Evolutionary conservation across 75 land plant species (phyloP).

Genomic region (Selaginella moellendorffii): DNA sequence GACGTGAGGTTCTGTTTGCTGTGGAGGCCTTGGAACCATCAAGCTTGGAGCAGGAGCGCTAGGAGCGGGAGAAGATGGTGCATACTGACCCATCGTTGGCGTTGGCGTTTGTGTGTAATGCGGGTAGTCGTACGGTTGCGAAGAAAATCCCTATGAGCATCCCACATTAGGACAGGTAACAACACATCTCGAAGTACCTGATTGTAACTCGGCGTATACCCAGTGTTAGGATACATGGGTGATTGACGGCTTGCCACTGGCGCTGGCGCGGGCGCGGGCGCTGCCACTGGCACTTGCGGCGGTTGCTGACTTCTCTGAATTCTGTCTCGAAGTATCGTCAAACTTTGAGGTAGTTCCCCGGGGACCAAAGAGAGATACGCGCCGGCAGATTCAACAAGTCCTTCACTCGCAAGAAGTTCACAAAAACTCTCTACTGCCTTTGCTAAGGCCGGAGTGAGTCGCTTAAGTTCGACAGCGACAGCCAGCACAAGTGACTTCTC

Average conservation of each 20-base stretch:
- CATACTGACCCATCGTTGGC: too few species aligned
- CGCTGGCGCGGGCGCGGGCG: too few species aligned
- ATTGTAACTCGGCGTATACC: too few species aligned
- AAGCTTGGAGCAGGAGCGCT: background rate
- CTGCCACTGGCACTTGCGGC: background rate
- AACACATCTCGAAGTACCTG: background rate
- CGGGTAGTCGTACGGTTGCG: background rate
- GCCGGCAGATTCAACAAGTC: conserved; percentile 62
- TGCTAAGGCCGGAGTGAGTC: conserved; percentile 49
- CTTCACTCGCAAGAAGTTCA: conserved; percentile 82
- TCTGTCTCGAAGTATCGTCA: conserved; percentile 58
- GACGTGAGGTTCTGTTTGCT: background rate
- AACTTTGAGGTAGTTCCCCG: conserved; percentile 54
- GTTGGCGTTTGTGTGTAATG: background rate
- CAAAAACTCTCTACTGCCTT: conserved; percentile 77
- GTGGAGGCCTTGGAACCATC: background rate
- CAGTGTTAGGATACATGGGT: background rate
- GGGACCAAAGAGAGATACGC: conserved; percentile 69
- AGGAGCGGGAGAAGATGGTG: too few species aligned
- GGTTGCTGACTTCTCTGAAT: conserved; percentile 27
- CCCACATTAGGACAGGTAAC: background rate
- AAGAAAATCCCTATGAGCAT: background rate
- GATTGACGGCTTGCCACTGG: background rate
- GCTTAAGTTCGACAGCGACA: conserved; percentile 71
- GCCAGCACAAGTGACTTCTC: conserved; percentile 79